Percentiles rank a stretch among this genome's conserved stretches.
These are phyloP conservation scores for Malus hybrid DNA, from an alignment of 331 rosid species.

Conservation along the genomic window DNA sequence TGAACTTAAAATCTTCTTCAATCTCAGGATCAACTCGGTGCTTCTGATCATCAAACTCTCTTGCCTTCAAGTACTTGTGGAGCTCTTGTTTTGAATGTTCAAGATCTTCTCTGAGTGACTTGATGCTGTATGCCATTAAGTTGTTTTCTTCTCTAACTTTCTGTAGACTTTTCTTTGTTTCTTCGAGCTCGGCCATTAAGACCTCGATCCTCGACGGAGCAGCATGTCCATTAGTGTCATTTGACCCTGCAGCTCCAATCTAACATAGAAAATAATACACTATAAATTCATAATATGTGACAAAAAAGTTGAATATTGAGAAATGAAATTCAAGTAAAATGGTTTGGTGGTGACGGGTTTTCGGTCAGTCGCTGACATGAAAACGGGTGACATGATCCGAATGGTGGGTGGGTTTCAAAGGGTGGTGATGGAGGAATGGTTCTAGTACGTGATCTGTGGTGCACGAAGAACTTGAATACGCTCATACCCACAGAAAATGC, in stretches of 20 bases:
- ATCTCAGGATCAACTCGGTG: slow-evolving; percentile 35
- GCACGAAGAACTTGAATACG: too few species aligned
- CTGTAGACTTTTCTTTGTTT: slow-evolving; percentile 47
- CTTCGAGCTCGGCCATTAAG: slow-evolving; percentile 53
- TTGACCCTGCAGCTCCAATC: slow-evolving; percentile 28
- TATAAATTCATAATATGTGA: neutral
- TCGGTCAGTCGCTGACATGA: too few species aligned
- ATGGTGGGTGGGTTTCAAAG: too few species aligned
- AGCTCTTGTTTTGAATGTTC: slow-evolving; percentile 55
- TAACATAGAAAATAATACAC: neutral
- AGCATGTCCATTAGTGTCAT: slow-evolving; percentile 22
- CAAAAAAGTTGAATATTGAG: neutral
- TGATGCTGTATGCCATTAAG: slow-evolving; percentile 33
- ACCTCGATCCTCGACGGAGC: slow-evolving; percentile 29
- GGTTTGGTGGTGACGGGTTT: neutral
- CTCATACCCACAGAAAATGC: too few species aligned
- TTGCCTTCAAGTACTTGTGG: slow-evolving; percentile 37
- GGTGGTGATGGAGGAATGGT: too few species aligned
- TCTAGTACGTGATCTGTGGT: too few species aligned
- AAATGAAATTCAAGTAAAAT: neutral
- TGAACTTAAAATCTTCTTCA: slow-evolving; percentile 55
- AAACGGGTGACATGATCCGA: too few species aligned
- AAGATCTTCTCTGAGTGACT: slow-evolving; percentile 56
- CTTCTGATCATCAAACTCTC: slow-evolving; percentile 23
- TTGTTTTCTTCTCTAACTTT: slow-evolving; percentile 60